Base-by-base conservation (phyloP, 352 stramenopile species). In the Phytopythium boreale region DNA sequence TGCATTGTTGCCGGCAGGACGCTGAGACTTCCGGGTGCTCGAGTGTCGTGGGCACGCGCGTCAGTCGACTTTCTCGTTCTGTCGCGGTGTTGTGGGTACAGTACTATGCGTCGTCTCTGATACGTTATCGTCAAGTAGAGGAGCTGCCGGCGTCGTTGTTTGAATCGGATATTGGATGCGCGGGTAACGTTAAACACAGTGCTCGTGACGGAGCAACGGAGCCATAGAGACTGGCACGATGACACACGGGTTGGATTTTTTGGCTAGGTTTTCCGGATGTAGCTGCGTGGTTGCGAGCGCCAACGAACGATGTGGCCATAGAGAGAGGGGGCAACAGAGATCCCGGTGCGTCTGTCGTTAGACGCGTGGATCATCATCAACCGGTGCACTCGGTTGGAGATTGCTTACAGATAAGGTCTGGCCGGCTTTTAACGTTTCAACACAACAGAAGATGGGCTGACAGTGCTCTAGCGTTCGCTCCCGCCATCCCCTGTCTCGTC, bases 191-290 rank as follows among this genome's bases (percentile, higher is more conserved):
- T 17, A 47, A 10, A 11, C 41, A 12, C 41, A 47, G 3, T 8
- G 31, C 31, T 36, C 31, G 31, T 36, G 31, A 8, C 8, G 34
- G 10, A 39, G 2, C 34, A 24, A 50, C 19, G 2, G 43, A 50
- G 43, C 24, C 22, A 14, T 29, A 14, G 5, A 29, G 46, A 29
- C 46, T 1, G 20, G 27, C 43, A 50, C 43, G 11, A 50, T 6
- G 22, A 11, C 46, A 52, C 46, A 31, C 46, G 46, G 15, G 46
- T 31, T 52, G 46, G 46, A 52, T 52, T 52, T 52, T 31, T 52
- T 50, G 6, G 20, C 20, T n/a, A 8, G 43, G 43, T 50, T 15
- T 17, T 50, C 43, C 22, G 43, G 43, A 50, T 50, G 41, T 11
- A 20, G 17, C 1, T 44, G 37, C 31, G 31, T 8, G 6, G 34